These are phyloP conservation scores for Emericellopsis terricola DNA, from an alignment of 495 filamentous ascomycete species.

Conservation along the genomic window DNA sequence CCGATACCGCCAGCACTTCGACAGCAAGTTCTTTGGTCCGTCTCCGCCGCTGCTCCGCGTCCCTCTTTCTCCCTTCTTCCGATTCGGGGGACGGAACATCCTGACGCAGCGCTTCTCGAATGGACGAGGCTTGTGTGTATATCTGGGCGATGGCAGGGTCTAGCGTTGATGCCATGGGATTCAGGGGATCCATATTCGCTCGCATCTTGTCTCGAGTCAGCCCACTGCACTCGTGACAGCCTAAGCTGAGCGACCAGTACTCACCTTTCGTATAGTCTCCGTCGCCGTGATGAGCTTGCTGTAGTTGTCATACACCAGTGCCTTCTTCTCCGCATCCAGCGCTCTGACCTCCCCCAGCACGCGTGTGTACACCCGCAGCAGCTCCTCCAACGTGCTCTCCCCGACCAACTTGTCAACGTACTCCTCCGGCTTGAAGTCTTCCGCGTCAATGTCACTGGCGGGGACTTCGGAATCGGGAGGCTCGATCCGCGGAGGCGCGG, in stretches of 20 bases:
- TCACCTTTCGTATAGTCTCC: constrained; percentile 70
- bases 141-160: constrained; percentile 65
- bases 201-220: constrained; percentile 43
- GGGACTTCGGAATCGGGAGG: constrained; percentile 20
- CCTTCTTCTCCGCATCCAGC: constrained; percentile 88
- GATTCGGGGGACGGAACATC: constrained; percentile 15
- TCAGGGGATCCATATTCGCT: constrained; percentile 54
- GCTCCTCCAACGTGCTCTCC: constrained; percentile 41
- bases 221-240: no score
- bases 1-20: constrained; percentile 47
- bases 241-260: no score
- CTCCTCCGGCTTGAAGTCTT: constrained; percentile 32
- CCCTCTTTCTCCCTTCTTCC: constrained; percentile 17
- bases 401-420: constrained; percentile 50
- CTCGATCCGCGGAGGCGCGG: constrained; percentile 18
- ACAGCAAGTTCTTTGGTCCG: constrained; percentile 47
- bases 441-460: constrained; percentile 34
- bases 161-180: constrained; percentile 51
- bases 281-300: constrained; percentile 87
- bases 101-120: constrained; percentile 36
- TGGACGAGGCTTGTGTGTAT: constrained; percentile 51
- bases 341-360: constrained; percentile 65
- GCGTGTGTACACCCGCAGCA: constrained; percentile 44
- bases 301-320: constrained; percentile 96
- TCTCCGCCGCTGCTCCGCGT: constrained; percentile 15